These are phyloP conservation scores for Cryphonectria naterciae DNA, from an alignment of 2,329 filamentous ascomycete species.

Conservation along the genomic window DNA sequence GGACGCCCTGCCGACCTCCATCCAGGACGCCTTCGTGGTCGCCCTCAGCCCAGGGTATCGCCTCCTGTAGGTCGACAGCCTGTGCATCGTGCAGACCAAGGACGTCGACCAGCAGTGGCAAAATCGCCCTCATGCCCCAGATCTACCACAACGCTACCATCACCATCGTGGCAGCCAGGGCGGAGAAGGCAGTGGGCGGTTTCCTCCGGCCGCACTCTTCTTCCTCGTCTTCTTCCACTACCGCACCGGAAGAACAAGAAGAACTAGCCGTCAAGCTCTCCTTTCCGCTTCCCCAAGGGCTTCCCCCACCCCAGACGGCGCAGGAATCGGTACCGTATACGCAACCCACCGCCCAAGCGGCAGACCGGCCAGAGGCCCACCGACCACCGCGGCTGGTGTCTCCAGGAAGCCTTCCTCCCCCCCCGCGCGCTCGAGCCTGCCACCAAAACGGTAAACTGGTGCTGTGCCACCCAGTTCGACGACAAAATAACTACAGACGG, in stretches of 20 bases:
- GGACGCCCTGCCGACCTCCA: background rate
- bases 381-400: background rate
- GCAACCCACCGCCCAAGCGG: background rate
- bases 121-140: slow-evolving; percentile 11
- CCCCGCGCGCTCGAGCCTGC: background rate
- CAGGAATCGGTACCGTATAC: background rate
- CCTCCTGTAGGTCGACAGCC: slow-evolving; percentile 14
- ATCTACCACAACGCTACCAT: slow-evolving; percentile 8
- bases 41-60: background rate
- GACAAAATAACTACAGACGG: background rate
- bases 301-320: too few relatives aligned
- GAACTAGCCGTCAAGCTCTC: background rate
- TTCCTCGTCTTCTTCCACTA: background rate
- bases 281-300: background rate
- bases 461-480: background rate
- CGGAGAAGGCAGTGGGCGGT: background rate
- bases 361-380: background rate
- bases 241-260: background rate
- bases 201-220: background rate
- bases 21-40: slow-evolving; percentile 13
- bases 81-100: slow-evolving; percentile 17
- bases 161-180: background rate
- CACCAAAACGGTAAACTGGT: background rate
- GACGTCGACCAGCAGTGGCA: background rate
- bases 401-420: slow-evolving; percentile 1